Conservation (phyloP, 495 filamentous ascomycete genomes). For the Daldinia loculata region DNA sequence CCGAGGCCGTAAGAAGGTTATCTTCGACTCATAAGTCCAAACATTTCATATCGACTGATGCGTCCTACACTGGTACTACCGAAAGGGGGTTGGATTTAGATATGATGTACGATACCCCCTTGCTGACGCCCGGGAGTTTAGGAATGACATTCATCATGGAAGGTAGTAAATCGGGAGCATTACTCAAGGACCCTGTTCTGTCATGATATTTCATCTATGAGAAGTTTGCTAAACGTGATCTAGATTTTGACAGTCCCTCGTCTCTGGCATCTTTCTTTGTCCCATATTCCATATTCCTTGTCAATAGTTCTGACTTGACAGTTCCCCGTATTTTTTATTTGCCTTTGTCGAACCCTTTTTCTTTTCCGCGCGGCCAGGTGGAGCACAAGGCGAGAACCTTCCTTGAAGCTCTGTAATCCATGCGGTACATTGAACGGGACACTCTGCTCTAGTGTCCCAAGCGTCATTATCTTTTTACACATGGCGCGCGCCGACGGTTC, state of each 20-base stretch:
- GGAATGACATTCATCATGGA: conserved; percentile 8
- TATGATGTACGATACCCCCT: conserved; percentile 53
- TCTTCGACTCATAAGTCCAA: conserved; percentile 50
- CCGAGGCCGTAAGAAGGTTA: conserved; percentile 57
- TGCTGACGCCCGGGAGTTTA: conserved; percentile 29
- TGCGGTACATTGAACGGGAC: conserved; percentile 61
- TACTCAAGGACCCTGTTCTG: conserved; percentile 21
- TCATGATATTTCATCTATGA: conserved; percentile 1
- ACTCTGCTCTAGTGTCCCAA: conserved; percentile 27
- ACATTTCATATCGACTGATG: background rate
- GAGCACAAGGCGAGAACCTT: conserved; percentile 71
- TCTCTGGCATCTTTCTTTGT: background rate
- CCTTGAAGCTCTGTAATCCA: conserved; percentile 73
- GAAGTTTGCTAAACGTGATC: conserved; percentile 2
- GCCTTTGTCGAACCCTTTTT: background rate
- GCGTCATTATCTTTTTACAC: conserved; percentile 20
- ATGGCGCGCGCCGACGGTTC: conserved; percentile 38
- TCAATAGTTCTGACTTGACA: background rate
- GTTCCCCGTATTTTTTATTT: background rate
- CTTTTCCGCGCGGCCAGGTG: conserved; percentile 64
- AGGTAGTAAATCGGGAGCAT: conserved; percentile 24
- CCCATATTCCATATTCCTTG: background rate
- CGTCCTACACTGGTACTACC: background rate
- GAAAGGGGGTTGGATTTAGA: background rate
- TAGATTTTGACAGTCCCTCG: background rate